Evolutionary conservation across 2,329 filamentous ascomycete genomes (phyloP).

Genomic region (Epichloe baconii): DNA sequence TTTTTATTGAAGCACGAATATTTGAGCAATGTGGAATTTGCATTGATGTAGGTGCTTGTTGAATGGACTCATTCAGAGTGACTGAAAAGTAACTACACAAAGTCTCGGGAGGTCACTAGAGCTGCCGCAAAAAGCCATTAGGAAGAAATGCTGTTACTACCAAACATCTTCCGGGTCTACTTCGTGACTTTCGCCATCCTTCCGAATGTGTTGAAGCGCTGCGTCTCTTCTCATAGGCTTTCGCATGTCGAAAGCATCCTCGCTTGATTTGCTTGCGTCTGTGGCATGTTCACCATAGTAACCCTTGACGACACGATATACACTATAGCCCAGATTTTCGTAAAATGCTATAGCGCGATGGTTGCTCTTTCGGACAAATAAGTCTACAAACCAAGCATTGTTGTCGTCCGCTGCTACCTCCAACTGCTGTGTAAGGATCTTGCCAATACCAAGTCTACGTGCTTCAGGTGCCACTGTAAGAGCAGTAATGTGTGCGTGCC

Average conservation of each 20-base stretch:
- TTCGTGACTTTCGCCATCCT: constrained; percentile 64
- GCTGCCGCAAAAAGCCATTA: neutral
- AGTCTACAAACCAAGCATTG: constrained; percentile 86
- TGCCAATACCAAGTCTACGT: constrained; percentile 75
- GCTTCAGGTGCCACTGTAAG: constrained; percentile 82
- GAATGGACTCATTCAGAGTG: neutral
- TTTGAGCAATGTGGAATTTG: too few relatives aligned
- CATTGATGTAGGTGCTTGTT: neutral
- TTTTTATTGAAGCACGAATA: too few relatives aligned
- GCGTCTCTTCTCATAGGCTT: constrained; percentile 77
- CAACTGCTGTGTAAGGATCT: constrained; percentile 65
- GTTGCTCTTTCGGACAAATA: constrained; percentile 87
- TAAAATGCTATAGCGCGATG: constrained; percentile 80
- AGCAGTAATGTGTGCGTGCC: constrained; percentile 96
- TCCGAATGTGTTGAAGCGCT: constrained; percentile 60
- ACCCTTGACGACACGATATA: constrained; percentile 76
- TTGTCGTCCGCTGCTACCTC: constrained; percentile 73
- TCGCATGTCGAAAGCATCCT: constrained; percentile 96
- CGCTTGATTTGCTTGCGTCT: constrained; percentile 47
- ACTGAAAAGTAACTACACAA: neutral
- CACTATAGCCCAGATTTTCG: constrained; percentile 78
- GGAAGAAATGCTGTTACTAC: constrained; percentile 24
- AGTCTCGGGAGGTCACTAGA: neutral
- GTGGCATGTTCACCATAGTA: constrained; percentile 84
- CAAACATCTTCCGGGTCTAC: constrained; percentile 81